Conservation (phyloP, 2,329 filamentous ascomycete genomes). For the Fusarium denticulatum region DNA sequence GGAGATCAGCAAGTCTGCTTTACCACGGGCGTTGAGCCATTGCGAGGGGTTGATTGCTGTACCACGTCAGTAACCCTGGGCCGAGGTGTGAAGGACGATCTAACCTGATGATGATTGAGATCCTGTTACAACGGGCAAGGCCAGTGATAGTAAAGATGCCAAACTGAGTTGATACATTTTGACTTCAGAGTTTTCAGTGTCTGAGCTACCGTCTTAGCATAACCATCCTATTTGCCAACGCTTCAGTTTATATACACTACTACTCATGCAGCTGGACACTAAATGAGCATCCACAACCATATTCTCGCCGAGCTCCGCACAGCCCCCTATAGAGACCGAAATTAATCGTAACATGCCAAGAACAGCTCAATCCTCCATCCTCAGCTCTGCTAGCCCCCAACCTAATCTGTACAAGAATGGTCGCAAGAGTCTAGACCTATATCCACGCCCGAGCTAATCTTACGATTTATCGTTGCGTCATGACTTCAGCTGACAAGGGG, state of each 20-base stretch:
- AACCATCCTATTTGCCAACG: accelerated
- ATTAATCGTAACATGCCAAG: background rate
- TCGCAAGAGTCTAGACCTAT: background rate
- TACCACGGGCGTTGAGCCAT: background rate
- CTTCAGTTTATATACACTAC: background rate
- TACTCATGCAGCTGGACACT: background rate
- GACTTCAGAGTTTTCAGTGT: background rate
- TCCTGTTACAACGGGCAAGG: background rate
- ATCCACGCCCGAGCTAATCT: background rate
- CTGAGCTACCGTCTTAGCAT: background rate
- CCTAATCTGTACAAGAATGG: background rate
- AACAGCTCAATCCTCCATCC: background rate
- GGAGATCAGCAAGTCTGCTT: slow-evolving; percentile 7
- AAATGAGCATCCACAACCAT: background rate
- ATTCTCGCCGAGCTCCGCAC: background rate
- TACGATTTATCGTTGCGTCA: background rate
- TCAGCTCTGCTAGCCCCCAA: background rate
- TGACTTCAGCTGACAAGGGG: background rate
- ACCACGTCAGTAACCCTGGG: accelerated
- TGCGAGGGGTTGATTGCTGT: background rate
- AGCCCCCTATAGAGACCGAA: background rate
- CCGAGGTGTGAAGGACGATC: too few species aligned
- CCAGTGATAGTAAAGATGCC: background rate
- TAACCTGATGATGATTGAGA: background rate
- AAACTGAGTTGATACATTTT: background rate